Conservation (phyloP, 371 early-diverging fungal genomes). For the Paraphysoderma sedebokerense region DNA sequence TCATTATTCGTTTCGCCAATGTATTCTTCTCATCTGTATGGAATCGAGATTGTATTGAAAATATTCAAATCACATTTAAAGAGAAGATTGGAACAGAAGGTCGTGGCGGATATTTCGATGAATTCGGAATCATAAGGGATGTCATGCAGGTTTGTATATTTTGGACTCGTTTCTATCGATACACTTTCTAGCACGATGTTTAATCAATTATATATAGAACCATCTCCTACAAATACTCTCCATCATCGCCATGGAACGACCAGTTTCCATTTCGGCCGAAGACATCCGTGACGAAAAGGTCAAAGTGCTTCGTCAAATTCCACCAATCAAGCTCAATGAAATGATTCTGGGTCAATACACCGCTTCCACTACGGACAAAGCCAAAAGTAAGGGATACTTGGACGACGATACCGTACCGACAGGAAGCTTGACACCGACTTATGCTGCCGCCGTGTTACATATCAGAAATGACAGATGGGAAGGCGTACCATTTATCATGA, state of each 20-base stretch:
- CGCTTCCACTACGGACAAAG: conserved; percentile 35
- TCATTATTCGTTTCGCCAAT: conserved; percentile 88
- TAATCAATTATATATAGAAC: conserved; percentile 5
- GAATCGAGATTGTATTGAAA: conserved; percentile 75
- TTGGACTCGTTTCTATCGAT: not conserved
- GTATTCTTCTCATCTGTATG: conserved; percentile 81
- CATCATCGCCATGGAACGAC: conserved; percentile 85
- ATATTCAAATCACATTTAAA: conserved; percentile 97
- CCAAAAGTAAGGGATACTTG: conserved; percentile 65
- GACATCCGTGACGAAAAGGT: conserved; percentile 86
- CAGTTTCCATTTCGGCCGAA: conserved; percentile 68
- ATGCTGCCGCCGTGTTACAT: conserved; percentile 65
- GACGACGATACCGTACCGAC: conserved; percentile 82
- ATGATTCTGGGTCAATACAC: conserved; percentile 82
- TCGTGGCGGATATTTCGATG: conserved; percentile 98
- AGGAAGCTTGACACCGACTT: conserved; percentile 77
- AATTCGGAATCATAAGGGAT: conserved; percentile 97
- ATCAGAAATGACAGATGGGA: conserved; percentile 92
- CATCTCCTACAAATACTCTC: conserved; percentile 81
- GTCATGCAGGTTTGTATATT: conserved; percentile 85
- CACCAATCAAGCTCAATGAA: conserved; percentile 53
- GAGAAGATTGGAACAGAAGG: conserved; percentile 97
- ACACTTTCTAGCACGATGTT: not conserved
- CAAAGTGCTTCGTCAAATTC: conserved; percentile 68
- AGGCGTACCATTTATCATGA: conserved; percentile 90